phyloP scores from a whole-genome alignment of 192 early-diverging fungal species.

The Entomortierella parvispora region DNA sequence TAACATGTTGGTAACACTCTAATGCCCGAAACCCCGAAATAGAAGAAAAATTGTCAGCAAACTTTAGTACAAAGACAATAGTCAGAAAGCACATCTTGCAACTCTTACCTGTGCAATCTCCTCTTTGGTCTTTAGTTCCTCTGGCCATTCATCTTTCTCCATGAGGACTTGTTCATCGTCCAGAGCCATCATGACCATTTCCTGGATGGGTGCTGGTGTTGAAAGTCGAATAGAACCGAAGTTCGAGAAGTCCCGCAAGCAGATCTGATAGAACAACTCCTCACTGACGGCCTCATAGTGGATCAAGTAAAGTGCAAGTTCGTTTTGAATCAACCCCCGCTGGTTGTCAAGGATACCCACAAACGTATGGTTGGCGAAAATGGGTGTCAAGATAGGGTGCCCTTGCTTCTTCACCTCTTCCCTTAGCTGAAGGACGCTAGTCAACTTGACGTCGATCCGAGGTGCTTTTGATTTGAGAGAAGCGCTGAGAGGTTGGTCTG shows the following conservation, averaged over 20 bases:
- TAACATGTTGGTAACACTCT: conserved; percentile 62
- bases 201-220: conserved; percentile 70
- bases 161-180: conserved; percentile 59
- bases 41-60: too few species aligned
- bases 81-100: background rate
- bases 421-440: conserved; percentile 82
- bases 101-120: conserved; percentile 67
- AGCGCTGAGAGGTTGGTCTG: background rate
- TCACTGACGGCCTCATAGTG: conserved; percentile 82
- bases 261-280: conserved; percentile 91
- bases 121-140: conserved; percentile 60
- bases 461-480: conserved; percentile 21
- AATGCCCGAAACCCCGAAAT: too few species aligned
- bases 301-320: conserved; percentile 85
- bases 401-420: conserved; percentile 71
- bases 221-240: conserved; percentile 81
- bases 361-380: conserved; percentile 87
- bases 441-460: conserved; percentile 81
- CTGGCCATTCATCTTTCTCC: conserved; percentile 54
- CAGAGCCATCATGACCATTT: conserved; percentile 77
- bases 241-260: conserved; percentile 85
- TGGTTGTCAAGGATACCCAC: conserved; percentile 89
- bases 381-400: conserved; percentile 77
- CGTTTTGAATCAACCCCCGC: conserved; percentile 85
- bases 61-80: too few species aligned